Percentiles rank a stretch among this genome's conserved stretches.
Conservation (phyloP, 768 basidiomycete genomes). For the Mrakia gelida region DNA sequence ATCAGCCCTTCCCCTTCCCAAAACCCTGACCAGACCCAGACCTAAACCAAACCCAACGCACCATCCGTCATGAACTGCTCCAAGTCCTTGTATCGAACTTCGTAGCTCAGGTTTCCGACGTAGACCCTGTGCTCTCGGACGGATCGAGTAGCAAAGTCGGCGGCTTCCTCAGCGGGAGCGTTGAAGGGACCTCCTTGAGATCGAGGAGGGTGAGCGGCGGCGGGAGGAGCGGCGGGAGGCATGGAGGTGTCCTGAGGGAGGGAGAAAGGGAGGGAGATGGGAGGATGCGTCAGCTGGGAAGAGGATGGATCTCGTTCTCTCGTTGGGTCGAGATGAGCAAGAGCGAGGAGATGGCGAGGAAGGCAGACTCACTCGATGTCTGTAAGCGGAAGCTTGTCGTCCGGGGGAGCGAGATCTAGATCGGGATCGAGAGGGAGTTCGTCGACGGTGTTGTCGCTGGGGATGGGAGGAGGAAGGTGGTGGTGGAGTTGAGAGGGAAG, state of each 20-base stretch:
- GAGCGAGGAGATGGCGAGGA: too few relatives aligned
- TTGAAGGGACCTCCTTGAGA: conserved; percentile 42
- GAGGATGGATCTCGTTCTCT: neutral
- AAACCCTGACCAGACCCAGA: conserved; percentile 31
- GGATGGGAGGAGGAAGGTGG: neutral
- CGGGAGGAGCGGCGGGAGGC: conserved; percentile 11
- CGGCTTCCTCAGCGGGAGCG: conserved; percentile 70
- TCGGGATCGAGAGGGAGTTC: conserved; percentile 8
- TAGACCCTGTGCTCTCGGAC: conserved; percentile 98
- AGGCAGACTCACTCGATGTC: conserved; percentile 10
- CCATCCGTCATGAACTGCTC: conserved; percentile 99
- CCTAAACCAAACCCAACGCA: conserved; percentile 59
- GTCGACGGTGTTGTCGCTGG: conserved; percentile 18
- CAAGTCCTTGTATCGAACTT: conserved; percentile 96
- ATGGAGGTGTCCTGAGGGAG: conserved; percentile 4
- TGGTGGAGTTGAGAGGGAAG: neutral
- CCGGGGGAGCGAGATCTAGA: conserved; percentile 22
- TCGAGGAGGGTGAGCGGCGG: conserved; percentile 19
- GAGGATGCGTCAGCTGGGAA: neutral
- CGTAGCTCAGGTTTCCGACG: conserved; percentile 97
- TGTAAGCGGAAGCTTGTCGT: neutral
- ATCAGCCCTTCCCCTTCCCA: conserved; percentile 7
- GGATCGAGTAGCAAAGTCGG: conserved; percentile 91
- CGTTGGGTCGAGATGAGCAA: neutral
- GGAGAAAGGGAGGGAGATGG: neutral